phyloP scores from a whole-genome alignment of 2,329 filamentous ascomycete species.

The Trichoderma sp. region DNA sequence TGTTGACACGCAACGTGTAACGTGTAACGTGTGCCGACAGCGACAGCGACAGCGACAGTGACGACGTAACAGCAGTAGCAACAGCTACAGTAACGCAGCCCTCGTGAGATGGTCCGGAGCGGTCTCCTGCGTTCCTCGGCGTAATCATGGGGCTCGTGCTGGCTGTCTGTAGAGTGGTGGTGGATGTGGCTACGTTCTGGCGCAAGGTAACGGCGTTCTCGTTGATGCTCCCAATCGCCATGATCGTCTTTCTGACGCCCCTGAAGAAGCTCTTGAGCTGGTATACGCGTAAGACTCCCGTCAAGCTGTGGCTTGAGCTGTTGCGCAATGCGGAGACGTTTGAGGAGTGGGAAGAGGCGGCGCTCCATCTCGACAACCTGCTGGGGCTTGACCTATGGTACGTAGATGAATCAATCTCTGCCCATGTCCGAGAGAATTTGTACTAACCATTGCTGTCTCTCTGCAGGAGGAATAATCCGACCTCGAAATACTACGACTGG shows the following conservation, averaged over 20 bases:
- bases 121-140: constrained; percentile 34
- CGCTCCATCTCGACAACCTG: constrained; percentile 75
- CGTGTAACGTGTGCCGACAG: neutral
- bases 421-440: neutral
- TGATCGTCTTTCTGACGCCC: constrained; percentile 26
- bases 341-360: constrained; percentile 85
- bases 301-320: constrained; percentile 62
- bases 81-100: neutral
- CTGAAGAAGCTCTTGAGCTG: constrained; percentile 64
- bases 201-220: constrained; percentile 45
- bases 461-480: constrained; percentile 77
- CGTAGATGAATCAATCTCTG: constrained; percentile 19
- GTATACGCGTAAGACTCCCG: constrained; percentile 62
- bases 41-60: neutral
- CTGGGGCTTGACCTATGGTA: constrained; percentile 80
- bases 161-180: constrained; percentile 55
- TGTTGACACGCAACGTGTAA: neutral
- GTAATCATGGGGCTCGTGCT: constrained; percentile 42
- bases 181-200: constrained; percentile 63
- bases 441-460: constrained; percentile 14
- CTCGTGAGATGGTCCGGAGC: constrained; percentile 28
- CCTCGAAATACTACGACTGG: constrained; percentile 81
- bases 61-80: neutral
- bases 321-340: constrained; percentile 66
- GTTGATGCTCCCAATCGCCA: constrained; percentile 3